These are phyloP conservation scores for Aspergillus ostianus DNA, from an alignment of 495 filamentous ascomycete genomes.

Conservation along the genomic window DNA sequence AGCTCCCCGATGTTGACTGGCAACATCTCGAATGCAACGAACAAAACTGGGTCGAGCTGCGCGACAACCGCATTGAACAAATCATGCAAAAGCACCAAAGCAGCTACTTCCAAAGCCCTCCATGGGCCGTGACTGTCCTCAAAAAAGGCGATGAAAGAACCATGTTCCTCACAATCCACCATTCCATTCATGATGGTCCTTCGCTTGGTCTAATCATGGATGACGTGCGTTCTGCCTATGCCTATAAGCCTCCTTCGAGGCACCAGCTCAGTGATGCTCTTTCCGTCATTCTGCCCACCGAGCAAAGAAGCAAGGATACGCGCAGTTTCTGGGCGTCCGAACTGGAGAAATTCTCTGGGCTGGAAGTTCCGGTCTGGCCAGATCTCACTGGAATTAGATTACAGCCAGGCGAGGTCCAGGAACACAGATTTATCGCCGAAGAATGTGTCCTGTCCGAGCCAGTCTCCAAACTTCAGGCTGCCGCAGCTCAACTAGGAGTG, in stretches of 20 bases:
- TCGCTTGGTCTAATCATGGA: constrained; percentile 30
- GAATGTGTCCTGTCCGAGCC: constrained; percentile 17
- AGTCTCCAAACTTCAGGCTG: constrained; percentile 17
- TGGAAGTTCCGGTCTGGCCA: constrained; percentile 30
- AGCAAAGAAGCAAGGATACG: constrained; percentile 16
- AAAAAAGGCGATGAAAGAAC: constrained; percentile 13
- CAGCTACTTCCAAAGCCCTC: constrained; percentile 25
- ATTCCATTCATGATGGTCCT: constrained; percentile 34
- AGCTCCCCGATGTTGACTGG: constrained; percentile 28
- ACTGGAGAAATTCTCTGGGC: constrained; percentile 17
- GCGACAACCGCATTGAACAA: constrained; percentile 15
- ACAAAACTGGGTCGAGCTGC: constrained; percentile 10
- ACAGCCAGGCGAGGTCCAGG: constrained; percentile 15
- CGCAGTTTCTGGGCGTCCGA: constrained; percentile 27
- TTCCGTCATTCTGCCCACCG: constrained; percentile 19
- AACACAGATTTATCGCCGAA: constrained; percentile 16
- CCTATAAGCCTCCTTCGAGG: constrained; percentile 20
- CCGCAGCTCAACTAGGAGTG: constrained; percentile 26
- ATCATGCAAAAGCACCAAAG: constrained; percentile 27
- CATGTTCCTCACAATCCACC: constrained; percentile 36
- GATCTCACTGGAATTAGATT: constrained; percentile 27
- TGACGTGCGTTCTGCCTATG: constrained; percentile 27
- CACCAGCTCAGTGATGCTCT: constrained; percentile 28
- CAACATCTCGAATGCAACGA: constrained; percentile 15
- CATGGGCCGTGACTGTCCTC: constrained; percentile 34